phyloP scores from a whole-genome alignment of 768 basidiomycete genomes.

The Gelatoporia subvermispora region DNA sequence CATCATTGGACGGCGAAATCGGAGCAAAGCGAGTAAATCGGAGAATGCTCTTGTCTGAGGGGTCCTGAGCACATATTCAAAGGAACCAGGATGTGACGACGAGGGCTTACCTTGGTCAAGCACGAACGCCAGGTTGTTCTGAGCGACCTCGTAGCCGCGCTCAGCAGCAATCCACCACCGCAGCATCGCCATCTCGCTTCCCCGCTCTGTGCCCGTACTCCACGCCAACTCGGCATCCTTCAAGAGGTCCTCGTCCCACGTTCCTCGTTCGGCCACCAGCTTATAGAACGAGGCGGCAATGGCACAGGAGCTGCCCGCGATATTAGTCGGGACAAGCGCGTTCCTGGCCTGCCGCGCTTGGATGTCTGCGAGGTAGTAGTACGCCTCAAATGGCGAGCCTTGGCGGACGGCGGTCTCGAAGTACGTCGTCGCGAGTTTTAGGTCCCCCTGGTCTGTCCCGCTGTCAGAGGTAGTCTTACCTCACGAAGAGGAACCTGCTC shows the following conservation, averaged over 20 bases:
- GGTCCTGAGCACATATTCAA: constrained; percentile 21
- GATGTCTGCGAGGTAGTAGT: constrained; percentile 87
- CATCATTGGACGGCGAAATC: constrained; percentile 72
- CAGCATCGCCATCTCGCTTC: constrained; percentile 79
- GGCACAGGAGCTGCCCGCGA: constrained; percentile 73
- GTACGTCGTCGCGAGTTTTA: constrained; percentile 58
- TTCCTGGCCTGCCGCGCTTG: constrained; percentile 55
- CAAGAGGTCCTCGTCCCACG: constrained; percentile 79
- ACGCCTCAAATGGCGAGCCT: constrained; percentile 93
- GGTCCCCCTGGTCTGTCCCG: constrained; percentile 60
- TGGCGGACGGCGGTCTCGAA: constrained; percentile 82
- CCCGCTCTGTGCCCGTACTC: constrained; percentile 63
- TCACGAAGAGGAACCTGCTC: constrained; percentile 12
- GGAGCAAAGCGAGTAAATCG: constrained; percentile 66
- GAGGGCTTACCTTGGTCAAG: constrained; percentile 76
- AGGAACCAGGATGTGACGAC: neutral
- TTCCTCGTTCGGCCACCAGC: constrained; percentile 83
- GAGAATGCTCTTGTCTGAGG: constrained; percentile 64
- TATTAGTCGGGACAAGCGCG: constrained; percentile 37
- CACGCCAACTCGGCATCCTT: constrained; percentile 76
- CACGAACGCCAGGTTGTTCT: constrained; percentile 91
- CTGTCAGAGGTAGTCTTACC: constrained; percentile 3
- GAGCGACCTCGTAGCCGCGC: constrained; percentile 84
- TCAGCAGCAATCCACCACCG: constrained; percentile 97
- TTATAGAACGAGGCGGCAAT: constrained; percentile 93